phyloP scores from a whole-genome alignment of 2,329 filamentous ascomycete species.

The Xylaria polymorpha region DNA sequence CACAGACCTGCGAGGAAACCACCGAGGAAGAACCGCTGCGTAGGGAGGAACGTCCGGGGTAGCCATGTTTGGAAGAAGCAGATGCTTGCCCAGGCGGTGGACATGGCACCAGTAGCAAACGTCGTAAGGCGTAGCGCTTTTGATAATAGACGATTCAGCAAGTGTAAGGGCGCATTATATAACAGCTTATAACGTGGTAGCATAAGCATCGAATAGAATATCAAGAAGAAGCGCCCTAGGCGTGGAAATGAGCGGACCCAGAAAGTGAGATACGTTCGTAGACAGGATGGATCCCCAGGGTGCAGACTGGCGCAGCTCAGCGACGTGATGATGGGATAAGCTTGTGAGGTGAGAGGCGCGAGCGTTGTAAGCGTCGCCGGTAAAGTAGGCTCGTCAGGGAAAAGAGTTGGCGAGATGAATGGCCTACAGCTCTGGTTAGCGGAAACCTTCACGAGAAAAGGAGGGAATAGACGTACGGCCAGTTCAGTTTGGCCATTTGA shows the following conservation, averaged over 20 bases:
- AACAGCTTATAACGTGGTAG: constrained; percentile 75
- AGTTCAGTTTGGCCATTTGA: constrained; percentile 82
- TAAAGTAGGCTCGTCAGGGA: constrained; percentile 76
- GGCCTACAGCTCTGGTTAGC: constrained; percentile 59
- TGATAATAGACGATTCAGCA: constrained; percentile 73
- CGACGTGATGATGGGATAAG: constrained; percentile 86
- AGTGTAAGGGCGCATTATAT: constrained; percentile 74
- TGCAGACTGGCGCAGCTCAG: constrained; percentile 92
- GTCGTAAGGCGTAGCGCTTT: constrained; percentile 79
- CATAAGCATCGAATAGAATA: constrained; percentile 78
- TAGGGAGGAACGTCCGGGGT: constrained; percentile 78
- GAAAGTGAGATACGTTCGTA: constrained; percentile 87
- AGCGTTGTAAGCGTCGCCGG: constrained; percentile 74
- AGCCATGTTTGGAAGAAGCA: constrained; percentile 88
- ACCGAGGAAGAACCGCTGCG: constrained; percentile 88
- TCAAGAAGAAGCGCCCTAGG: constrained; percentile 80
- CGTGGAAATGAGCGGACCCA: constrained; percentile 85
- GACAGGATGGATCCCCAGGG: constrained; percentile 86
- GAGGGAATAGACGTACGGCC: constrained; percentile 73
- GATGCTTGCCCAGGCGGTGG: constrained; percentile 87
- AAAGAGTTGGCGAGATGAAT: constrained; percentile 87
- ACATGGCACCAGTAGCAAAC: constrained; percentile 85
- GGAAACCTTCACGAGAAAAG: not conserved
- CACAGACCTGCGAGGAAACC: constrained; percentile 88
- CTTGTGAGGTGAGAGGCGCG: constrained; percentile 81